Evolutionary conservation across 306 rosid genomes (phyloP), one percentile per base, ranked within the genome.

Genomic region (Argentina anserina): DNA sequence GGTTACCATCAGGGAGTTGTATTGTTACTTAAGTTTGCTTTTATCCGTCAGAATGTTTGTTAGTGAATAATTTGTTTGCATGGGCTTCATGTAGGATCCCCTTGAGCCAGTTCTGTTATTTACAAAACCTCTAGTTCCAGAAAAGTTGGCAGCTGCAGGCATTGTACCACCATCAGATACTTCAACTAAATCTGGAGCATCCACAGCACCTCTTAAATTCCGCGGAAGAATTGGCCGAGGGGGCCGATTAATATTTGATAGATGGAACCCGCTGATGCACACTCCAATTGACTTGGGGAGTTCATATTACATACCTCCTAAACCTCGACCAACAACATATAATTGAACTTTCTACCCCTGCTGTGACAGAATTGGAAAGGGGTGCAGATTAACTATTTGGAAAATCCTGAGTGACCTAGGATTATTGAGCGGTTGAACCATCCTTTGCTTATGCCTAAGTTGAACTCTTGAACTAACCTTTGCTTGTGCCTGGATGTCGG

Each of bases 141-240:
- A 90, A n/a, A 94, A 94, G 87, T 77, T 94, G 81, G 93, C 89
- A 36, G 87, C 91, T 78, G 92, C 97, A 15, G 93, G 89, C 67
- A 91, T 94, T 74, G 55, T 84, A 31, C 92, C 90, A 21, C 94
- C 96, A 18, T 69, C 78, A 59, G 89, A 94, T 74, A 68, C 90
- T 45, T 72, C 84, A 50, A n/a, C 80, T 20, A 81, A 76, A 76
- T 82, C 83, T 66, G 90, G 90, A 52, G 83, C 78, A 45, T 74
- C 97, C 47, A n/a, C 86, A 75, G 66, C 87, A 17, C 70, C 95
- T 5, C 81, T 64, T 79, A 94, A 77, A 79, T 83, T 80, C 53
- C 91, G 87, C 0, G 99, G 99, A 50, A 84, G 99, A 84, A 84
- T 94, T 20, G 99, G 99, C 71, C 87, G 97, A 40, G 99, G 99